phyloP scores from a whole-genome alignment of 2,329 filamentous ascomycete genomes.

The Lasiodiplodia sp. region DNA sequence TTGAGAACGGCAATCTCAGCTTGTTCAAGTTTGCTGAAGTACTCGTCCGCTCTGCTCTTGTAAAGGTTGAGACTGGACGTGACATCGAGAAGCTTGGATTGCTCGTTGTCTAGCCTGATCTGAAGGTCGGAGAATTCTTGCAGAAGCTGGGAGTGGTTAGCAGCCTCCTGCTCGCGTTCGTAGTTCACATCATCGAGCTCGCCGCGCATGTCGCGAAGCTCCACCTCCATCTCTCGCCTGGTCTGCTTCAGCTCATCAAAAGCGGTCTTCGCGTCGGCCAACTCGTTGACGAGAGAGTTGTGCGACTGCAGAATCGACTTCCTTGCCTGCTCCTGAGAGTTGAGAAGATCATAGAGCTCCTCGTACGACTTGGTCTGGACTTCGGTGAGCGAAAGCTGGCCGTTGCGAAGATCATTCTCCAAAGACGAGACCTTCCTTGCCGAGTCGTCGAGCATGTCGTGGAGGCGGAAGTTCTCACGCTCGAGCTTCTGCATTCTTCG shows the following conservation, averaged over 20 bases:
- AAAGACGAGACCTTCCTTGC: conserved; percentile 88
- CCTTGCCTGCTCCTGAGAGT: conserved; percentile 89
- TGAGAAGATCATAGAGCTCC: conserved; percentile 90
- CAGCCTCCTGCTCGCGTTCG: conserved; percentile 83
- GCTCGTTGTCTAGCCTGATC: conserved; percentile 88
- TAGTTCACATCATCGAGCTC: conserved; percentile 82
- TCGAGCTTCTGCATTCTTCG: conserved; percentile 89
- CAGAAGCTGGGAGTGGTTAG: conserved; percentile 86
- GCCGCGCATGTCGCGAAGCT: conserved; percentile 81
- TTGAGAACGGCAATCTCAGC: conserved; percentile 96
- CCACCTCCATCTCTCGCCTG: conserved; percentile 80
- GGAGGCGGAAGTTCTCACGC: conserved; percentile 86
- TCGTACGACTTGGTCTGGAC: conserved; percentile 93
- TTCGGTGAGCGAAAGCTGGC: conserved; percentile 87
- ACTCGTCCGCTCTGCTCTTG: conserved; percentile 91
- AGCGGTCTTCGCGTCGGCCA: conserved; percentile 84
- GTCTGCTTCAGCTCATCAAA: conserved; percentile 87
- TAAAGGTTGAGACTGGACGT: conserved; percentile 85
- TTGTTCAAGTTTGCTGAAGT: conserved; percentile 96
- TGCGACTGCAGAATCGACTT: conserved; percentile 82
- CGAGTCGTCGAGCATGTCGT: conserved; percentile 94
- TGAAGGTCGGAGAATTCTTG: conserved; percentile 94
- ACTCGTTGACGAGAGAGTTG: conserved; percentile 82
- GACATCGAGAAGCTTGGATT: conserved; percentile 83
- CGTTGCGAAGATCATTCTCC: conserved; percentile 85